Evolutionary conservation across 768 basidiomycete species (phyloP), one percentile per base, ranked within the genome.

Genomic region (Phanerochaete sordida): DNA sequence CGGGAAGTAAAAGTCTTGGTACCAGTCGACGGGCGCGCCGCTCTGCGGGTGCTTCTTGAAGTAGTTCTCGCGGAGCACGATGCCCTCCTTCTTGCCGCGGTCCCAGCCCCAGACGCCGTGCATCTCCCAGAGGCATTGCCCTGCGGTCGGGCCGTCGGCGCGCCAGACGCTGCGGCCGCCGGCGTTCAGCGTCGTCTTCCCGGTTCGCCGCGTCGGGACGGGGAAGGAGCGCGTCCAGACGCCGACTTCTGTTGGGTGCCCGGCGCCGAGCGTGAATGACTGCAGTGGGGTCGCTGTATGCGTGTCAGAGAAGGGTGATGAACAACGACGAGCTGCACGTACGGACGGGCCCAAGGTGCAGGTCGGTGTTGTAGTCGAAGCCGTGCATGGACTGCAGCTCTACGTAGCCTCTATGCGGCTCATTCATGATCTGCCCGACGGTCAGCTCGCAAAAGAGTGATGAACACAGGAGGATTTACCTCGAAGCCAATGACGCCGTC

Each of bases 21-120:
- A 93, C 90, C 91, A 96, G 61, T 94, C 88, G 26, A 94, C 92
- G 80, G 83, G 85, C 58, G 78, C 76, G 6, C 83, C 86, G 9
- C 80, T 86, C 58, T 68, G 65, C 1, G 92, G 90, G 69, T 93
- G 77, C 57, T 83, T 83, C 13, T 76, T 71, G 66, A 99, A 99
- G 69, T 97, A 98, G 63, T 80, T 90, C 69, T 93, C 91, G 50
- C 90, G 80, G 56, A 98, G 72, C 3, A 91, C 85, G 1, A 95
- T 86, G 0, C 86, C 87, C 61, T 84, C 78, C 15, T 85, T 73
- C 65, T 85, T 87, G 28, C 74, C 75, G 5, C 71, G 74, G 66
- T 93, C 89, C 87, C 89, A 98, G 0, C 86, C 84, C 96, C 97
- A 99, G 3, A 98, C 91, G 19, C 91, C 92, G 64, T 98, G 94